Base-by-base conservation (phyloP, 768 basidiomycete genomes). In the Sporobolomyces pararoseus region DNA sequence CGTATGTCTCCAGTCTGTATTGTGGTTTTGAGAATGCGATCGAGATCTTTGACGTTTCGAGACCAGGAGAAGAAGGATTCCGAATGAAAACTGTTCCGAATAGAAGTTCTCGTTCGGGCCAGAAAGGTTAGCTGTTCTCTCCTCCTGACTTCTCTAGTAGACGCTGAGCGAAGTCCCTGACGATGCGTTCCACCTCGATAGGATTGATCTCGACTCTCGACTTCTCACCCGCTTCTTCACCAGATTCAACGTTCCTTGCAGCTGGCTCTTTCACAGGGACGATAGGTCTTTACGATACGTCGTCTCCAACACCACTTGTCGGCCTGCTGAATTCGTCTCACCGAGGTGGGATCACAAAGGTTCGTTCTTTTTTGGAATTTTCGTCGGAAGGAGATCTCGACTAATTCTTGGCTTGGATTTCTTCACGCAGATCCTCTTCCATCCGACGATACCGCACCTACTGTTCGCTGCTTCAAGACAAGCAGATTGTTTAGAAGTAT, bases 11-110 rank as follows among this genome's bases (percentile, higher is more conserved):
- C 75, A 90, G 91, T 74, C 78, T 95, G 3, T 95, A 91, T 78
- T 92, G 92, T 76, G 91, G 91, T 0, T 89, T 88, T 68, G 88
- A 91, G 78, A 85, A 87, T 72, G 88, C 90, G 9, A 88, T 95
- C 58, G 91, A 93, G 78, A 83, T 91, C 21, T 90, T 94, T 76
- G 89, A 93, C 75, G 78, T 94, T 7, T 80, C 83, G 14, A 79
- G 79, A 31, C 92, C 92, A 0, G 90, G 92, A 0, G 84, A 85
- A 12, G 73, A 72, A 73, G 89, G 90, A 3, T 84, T 82, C 0
- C 84, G 93, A 3, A 73, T 92, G 4, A 83, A 81, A 21, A 91
- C 89, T 1, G 86, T 86, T 0, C 86, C 87, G 1, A 86, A 86
- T 0, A 87, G 87, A 78, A 90, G 88, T 77, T 89, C 86, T 68